Evolutionary conservation across 78 protist species (phyloP).

Genomic region (Polysphondylium violaceum): DNA sequence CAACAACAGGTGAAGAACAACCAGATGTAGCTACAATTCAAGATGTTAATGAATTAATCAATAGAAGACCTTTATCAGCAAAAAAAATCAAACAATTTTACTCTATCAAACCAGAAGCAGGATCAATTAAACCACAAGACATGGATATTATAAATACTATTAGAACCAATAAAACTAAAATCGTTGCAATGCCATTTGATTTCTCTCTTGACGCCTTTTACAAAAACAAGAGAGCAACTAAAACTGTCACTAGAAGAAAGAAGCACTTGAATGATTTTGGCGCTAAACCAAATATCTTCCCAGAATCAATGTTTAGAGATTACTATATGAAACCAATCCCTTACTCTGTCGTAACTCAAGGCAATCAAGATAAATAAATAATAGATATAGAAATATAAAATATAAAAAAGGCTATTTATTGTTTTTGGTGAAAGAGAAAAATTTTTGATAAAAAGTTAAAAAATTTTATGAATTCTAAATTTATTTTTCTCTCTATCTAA

Average conservation of each 20-base stretch:
- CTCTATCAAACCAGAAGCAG: not conserved
- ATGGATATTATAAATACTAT: slow-evolving; percentile 25
- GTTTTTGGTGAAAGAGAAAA: too few species aligned
- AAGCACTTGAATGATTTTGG: slow-evolving; percentile 59
- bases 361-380: slow-evolving; percentile 21
- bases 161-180: slow-evolving; percentile 38
- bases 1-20: not conserved
- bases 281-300: slow-evolving; percentile 43
- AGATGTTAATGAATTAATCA: too few species aligned
- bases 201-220: slow-evolving; percentile 23
- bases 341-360: slow-evolving; percentile 19
- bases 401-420: slow-evolving; percentile 1
- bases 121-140: not conserved
- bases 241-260: not conserved
- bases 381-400: not conserved
- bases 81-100: not conserved
- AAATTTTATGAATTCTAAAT: too few species aligned
- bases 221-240: slow-evolving; percentile 50
- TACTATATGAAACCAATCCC: slow-evolving; percentile 54
- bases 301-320: slow-evolving; percentile 75
- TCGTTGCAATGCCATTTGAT: slow-evolving; percentile 77
- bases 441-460: too few species aligned
- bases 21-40: not conserved
- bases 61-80: too few species aligned
- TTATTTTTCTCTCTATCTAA: too few species aligned